phyloP scores from a whole-genome alignment of 345 rosid genomes.

The sweet orange (Citrus sinensis) region DNA sequence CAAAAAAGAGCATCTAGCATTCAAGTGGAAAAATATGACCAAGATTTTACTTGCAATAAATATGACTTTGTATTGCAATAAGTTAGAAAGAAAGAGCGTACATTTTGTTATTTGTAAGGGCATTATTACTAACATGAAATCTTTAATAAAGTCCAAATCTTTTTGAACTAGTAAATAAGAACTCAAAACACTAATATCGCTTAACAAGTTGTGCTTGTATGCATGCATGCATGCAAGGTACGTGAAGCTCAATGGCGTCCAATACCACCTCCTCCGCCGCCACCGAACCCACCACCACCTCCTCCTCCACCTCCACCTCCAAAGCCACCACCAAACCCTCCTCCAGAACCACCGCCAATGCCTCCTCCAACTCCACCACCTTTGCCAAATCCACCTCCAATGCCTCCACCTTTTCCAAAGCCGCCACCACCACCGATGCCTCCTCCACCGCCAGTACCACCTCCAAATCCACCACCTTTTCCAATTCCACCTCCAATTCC shows the following conservation, averaged over 20 bases:
- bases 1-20: not conserved
- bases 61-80: not conserved
- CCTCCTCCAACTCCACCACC: slow-evolving; percentile 11
- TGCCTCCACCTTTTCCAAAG: slow-evolving; percentile 5
- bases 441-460: slow-evolving; percentile 7
- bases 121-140: not conserved
- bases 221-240: slow-evolving; percentile 30
- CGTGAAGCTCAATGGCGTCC: slow-evolving; percentile 13
- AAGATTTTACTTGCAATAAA: not conserved
- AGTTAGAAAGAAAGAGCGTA: not conserved
- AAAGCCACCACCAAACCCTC: not conserved
- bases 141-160: not conserved
- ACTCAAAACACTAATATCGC: not conserved
- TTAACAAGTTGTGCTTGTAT: not conserved
- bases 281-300: not conserved
- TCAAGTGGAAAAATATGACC: not conserved
- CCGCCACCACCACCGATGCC: slow-evolving; percentile 17
- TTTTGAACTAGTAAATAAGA: not conserved
- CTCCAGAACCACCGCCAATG: slow-evolving; percentile 17
- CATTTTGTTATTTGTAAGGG: not conserved
- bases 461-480: slow-evolving; percentile 3
- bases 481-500: slow-evolving; percentile 19
- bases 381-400: slow-evolving; percentile 28
- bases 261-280: not conserved
- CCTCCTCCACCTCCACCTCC: slow-evolving; percentile 9